Percentiles rank a stretch among this genome's conserved stretches.
phyloP scores from a whole-genome alignment of 208 protist genomes.

The Leishmania tarentolae region DNA sequence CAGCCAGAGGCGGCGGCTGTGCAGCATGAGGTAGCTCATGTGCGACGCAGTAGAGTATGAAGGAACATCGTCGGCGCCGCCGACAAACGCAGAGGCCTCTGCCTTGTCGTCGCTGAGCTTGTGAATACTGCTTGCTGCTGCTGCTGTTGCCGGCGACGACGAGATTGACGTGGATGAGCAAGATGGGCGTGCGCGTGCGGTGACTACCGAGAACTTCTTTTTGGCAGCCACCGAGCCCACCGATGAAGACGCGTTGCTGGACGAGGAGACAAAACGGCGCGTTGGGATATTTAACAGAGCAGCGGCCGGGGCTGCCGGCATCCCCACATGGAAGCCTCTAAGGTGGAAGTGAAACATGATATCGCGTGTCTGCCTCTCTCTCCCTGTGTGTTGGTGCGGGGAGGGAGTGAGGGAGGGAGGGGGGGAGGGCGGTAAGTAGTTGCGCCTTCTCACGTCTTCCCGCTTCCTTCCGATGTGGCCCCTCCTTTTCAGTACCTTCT shows the following conservation, averaged over 20 bases:
- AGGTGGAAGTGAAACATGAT: not conserved
- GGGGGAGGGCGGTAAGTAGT: not conserved
- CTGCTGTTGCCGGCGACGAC: not conserved
- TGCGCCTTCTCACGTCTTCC: not conserved
- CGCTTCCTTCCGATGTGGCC: not conserved
- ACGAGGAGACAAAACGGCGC: not conserved
- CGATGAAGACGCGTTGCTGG: constrained; percentile 2
- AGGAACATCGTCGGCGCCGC: constrained; percentile 52
- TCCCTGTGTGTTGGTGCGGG: not conserved
- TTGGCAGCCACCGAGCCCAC: not conserved
- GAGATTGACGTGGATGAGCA: not conserved
- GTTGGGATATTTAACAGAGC: not conserved
- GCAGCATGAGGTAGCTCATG: constrained; percentile 58
- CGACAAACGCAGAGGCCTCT: constrained; percentile 62
- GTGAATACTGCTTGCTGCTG: constrained; percentile 28
- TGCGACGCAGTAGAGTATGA: constrained; percentile 55
- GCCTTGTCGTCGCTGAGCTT: constrained; percentile 62
- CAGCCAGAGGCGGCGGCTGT: constrained; percentile 72
- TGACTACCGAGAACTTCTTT: not conserved
- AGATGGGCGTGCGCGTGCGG: not conserved
- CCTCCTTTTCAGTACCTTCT: not conserved
- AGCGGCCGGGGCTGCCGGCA: not conserved
- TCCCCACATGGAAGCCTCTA: not conserved
- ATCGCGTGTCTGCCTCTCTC: not conserved
- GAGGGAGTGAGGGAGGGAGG: too few species aligned